Evolutionary conservation across 176 grass and related monocot species (phyloP).

Genomic region (Musa schizocarpa): DNA sequence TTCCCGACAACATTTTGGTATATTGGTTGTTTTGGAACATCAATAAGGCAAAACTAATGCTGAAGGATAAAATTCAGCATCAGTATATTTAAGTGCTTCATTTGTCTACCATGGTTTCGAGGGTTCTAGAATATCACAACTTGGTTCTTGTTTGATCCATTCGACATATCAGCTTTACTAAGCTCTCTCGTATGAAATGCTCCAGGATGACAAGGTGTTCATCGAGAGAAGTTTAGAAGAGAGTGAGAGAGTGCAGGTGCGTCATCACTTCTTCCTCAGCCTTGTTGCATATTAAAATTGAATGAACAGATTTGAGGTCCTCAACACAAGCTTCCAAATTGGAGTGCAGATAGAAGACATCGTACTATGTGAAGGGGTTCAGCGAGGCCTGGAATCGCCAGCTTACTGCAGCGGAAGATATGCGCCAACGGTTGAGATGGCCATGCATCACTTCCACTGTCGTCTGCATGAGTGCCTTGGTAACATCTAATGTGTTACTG

Average conservation of each 20-base stretch:
- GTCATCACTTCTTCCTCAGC: background rate
- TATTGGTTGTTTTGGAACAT: no score
- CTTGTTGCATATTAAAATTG: background rate
- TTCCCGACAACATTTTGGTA: no score
- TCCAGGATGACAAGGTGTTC: slow-evolving; percentile 61
- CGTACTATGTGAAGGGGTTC: slow-evolving; percentile 78
- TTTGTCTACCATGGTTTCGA: no score
- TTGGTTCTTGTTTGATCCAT: background rate
- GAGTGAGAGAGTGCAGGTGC: slow-evolving; percentile 86
- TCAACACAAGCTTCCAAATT: background rate
- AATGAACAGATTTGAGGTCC: background rate
- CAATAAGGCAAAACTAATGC: no score
- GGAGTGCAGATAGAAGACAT: slow-evolving; percentile 73
- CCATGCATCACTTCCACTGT: slow-evolving; percentile 94
- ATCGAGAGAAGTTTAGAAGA: slow-evolving; percentile 70
- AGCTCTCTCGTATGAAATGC: slow-evolving; percentile 6
- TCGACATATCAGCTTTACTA: slow-evolving; percentile 2
- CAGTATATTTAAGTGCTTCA: no score
- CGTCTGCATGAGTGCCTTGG: slow-evolving; percentile 40
- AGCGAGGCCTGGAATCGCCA: slow-evolving; percentile 63
- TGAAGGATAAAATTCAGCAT: no score
- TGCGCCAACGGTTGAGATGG: slow-evolving; percentile 67
- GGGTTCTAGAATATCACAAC: background rate
- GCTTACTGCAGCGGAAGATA: slow-evolving; percentile 66
- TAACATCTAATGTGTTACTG: background rate